Evolutionary conservation across 805 yeast genomes (phyloP).

Genomic region (Geotrichum ghanense): DNA sequence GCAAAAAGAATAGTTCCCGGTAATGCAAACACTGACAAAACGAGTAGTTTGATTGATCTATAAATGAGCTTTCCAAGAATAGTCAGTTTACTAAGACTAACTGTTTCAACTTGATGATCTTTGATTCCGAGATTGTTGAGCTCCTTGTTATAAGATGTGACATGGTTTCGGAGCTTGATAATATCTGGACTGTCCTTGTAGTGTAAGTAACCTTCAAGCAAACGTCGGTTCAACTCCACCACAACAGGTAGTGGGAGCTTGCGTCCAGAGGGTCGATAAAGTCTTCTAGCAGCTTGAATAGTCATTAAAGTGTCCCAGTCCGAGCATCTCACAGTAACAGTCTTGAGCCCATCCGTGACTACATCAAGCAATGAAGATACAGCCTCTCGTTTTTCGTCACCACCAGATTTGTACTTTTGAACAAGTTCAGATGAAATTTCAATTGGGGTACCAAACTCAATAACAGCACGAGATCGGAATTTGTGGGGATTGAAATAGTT

Average conservation of each 20-base stretch:
- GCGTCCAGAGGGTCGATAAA: slow-evolving; percentile 65
- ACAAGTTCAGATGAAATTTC: slow-evolving; percentile 53
- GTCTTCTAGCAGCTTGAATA: slow-evolving; percentile 82
- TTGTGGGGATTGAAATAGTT: slow-evolving; percentile 94
- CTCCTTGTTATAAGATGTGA: slow-evolving; percentile 56
- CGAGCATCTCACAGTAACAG: slow-evolving; percentile 81
- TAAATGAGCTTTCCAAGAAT: slow-evolving; percentile 36
- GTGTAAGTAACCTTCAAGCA: slow-evolving; percentile 70
- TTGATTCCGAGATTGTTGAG: slow-evolving; percentile 51
- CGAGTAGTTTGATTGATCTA: slow-evolving; percentile 44
- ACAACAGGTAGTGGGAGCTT: slow-evolving; percentile 69
- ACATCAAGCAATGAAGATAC: slow-evolving; percentile 59
- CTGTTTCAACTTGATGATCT: slow-evolving; percentile 64
- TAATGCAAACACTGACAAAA: slow-evolving; percentile 52
- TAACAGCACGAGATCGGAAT: slow-evolving; percentile 88
- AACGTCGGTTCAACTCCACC: slow-evolving; percentile 83
- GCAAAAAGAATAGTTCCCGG: slow-evolving; percentile 86
- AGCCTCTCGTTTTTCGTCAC: slow-evolving; percentile 60
- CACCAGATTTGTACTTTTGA: slow-evolving; percentile 45
- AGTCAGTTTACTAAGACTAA: slow-evolving; percentile 37
- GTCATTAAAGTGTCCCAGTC: slow-evolving; percentile 85
- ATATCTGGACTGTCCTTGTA: slow-evolving; percentile 62
- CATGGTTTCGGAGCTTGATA: slow-evolving; percentile 46
- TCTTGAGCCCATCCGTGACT: slow-evolving; percentile 59
- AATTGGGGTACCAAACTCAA: slow-evolving; percentile 88